Evolutionary conservation across 768 basidiomycete genomes (phyloP).

Genomic region (Lyophyllum shimeji): DNA sequence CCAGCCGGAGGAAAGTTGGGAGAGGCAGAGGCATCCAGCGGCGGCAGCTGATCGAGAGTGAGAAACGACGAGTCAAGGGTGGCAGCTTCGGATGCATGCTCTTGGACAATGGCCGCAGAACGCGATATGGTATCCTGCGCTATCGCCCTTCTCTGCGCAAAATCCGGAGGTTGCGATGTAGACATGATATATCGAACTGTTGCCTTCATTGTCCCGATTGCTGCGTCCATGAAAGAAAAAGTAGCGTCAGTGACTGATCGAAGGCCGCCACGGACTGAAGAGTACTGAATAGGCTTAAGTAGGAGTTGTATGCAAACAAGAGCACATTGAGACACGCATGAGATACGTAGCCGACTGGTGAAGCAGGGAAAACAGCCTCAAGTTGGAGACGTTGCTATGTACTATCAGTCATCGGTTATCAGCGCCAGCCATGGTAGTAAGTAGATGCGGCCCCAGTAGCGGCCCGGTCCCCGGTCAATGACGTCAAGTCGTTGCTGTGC

Average conservation of each 20-base stretch:
- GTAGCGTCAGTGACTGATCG: neutral
- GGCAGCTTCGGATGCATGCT: conserved; percentile 30
- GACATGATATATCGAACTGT: neutral
- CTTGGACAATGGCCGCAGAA: conserved; percentile 22
- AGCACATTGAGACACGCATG: too few relatives aligned
- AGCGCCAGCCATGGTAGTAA: too few relatives aligned
- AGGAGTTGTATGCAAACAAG: too few relatives aligned
- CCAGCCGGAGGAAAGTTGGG: conserved; percentile 16
- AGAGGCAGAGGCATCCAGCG: conserved; percentile 17
- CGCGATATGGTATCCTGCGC: conserved; percentile 29
- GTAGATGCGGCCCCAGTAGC: too few relatives aligned
- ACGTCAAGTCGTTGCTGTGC: too few relatives aligned
- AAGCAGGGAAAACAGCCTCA: too few relatives aligned
- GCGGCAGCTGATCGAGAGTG: conserved; percentile 22
- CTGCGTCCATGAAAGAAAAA: neutral
- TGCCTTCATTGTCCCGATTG: neutral
- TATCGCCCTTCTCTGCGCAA: conserved; percentile 5
- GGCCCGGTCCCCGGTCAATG: too few relatives aligned
- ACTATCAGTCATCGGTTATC: too few relatives aligned
- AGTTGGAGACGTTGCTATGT: too few relatives aligned
- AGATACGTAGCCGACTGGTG: too few relatives aligned
- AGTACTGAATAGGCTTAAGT: neutral
- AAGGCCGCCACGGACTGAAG: neutral
- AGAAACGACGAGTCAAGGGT: conserved; percentile 28
- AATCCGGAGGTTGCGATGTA: neutral